Evolutionary conservation across 2,329 filamentous ascomycete genomes (phyloP).

Genomic region (Orbilia brochopaga): DNA sequence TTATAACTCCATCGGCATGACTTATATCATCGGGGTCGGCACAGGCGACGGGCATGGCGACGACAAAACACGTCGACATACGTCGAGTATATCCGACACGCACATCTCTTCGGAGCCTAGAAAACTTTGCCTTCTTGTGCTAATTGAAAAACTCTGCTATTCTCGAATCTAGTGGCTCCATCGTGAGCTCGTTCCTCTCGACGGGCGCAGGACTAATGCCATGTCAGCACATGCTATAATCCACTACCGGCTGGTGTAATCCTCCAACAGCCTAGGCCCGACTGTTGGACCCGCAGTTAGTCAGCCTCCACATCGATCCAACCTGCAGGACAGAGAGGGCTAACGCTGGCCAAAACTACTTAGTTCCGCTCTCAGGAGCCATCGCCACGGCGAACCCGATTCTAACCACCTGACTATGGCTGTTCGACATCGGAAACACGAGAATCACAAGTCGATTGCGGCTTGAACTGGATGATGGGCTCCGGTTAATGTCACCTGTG

Average conservation of each 20-base stretch:
- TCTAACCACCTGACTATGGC: constrained; percentile 27
- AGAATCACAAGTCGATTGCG: constrained; percentile 3
- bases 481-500: constrained; percentile 16
- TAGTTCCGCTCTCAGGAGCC: constrained; percentile 5
- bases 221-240: constrained; percentile 49
- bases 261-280: constrained; percentile 20
- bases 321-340: constrained; percentile 8
- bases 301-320: constrained; percentile 35
- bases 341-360: constrained; percentile 6
- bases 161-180: constrained; percentile 43
- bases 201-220: constrained; percentile 21
- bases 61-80: constrained; percentile 29
- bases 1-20: constrained; percentile 25
- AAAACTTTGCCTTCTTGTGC: constrained; percentile 29
- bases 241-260: constrained; percentile 24
- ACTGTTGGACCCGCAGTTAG: constrained; percentile 37
- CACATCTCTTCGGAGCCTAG: constrained; percentile 19
- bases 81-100: constrained; percentile 5
- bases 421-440: constrained; percentile 14
- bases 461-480: constrained; percentile 13
- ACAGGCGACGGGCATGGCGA: constrained; percentile 34
- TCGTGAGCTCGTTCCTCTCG: constrained; percentile 16
- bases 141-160: constrained; percentile 20
- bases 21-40: constrained; percentile 41
- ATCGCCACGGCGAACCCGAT: constrained; percentile 5